Evolutionary conservation across 2,329 filamentous ascomycete species (phyloP), one percentile per base, ranked within the genome.

Genomic region (Geosmithia flava): DNA sequence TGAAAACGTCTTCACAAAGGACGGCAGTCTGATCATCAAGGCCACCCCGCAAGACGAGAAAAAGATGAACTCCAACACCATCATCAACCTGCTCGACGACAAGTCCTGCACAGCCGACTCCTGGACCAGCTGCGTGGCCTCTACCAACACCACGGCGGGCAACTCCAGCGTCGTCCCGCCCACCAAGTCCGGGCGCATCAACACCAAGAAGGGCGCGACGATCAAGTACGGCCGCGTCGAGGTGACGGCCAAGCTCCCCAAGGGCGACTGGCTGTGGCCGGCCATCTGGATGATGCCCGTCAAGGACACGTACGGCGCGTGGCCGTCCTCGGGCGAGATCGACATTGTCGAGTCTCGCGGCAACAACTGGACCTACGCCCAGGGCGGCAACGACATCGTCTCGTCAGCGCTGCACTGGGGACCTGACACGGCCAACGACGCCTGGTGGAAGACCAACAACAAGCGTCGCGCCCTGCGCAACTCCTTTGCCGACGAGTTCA

Each of bases 271-370:
- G 87, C 74, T 94, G 11, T 93, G 87, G 87, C 87, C 87, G 2
- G 86, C 86, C n/a, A 91, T 94, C 58, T 90, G 85, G 85, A 86
- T 94, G 84, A 71, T 93, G 70, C 87, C 87, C 1, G 79, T 78
- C 44, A 71, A 82, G 42, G 72, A 80, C 48, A 80, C 70, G 0
- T 94, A 93, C 60, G 87, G 87, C 1, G 57, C 73, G 1, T 94
- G 87, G 87, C 87, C 87, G 1, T 66, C 70, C 7, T 89, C 85
- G 8, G 87, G 87, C 44, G 87, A 93, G 65, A 93, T 94, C 47
- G 87, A 94, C 61, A 86, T 94, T 48, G 69, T 80, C 58, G 86
- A 93, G 65, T 81, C 80, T 27, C 84, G 87, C 49, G 87, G 87
- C 51, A 94, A 94, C 70, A 87, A 91, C 66, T 78, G 81, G 67